Evolutionary conservation across 202 grass and related monocot genomes (phyloP), one percentile per base, ranked within the genome.

Genomic region (Dendrocalamus latiflorus): DNA sequence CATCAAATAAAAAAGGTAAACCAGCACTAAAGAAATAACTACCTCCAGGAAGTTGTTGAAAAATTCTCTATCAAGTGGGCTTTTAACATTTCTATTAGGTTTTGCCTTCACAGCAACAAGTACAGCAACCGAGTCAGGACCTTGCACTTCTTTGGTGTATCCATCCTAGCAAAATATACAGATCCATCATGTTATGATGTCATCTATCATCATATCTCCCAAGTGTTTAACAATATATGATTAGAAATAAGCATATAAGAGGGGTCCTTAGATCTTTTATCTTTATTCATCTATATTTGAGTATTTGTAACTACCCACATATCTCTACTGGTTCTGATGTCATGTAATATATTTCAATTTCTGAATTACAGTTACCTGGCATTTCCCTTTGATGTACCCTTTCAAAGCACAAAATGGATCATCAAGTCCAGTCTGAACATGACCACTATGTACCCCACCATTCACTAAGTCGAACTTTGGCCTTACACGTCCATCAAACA

Each of bases 141-240:
- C 88, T 45, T 70, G 67, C 45, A 89, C 72, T 87, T 96, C 93
- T 72, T 89, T 96, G 11, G 90, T 96, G 69, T 93, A 93, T 89
- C 93, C 93, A 89, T 96, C 90, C 93, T 96, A 67, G 53, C 28
- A 66, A 86, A 69, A 77, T 70, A 86, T 56, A 36, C 12, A 26
- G 73, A 4, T 2, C 11, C 48, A 44, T 68, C 72, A 84, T 75
- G 37, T 76, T 47, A 68, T 16, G 4, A 14, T 53, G 6, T n/a
- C 50, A 45, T 59, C 37, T 57, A 75, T 28, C 21, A 65, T 53
- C 33, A 83, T 74, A 47, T 44, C 4, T 22, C 56, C 57, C 58
- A 82, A 41, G 30, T 38, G 30, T 66, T 25, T 3, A 64, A 78
- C 18, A 1, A 65, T 34, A 56, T 6, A 83, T 75, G 16, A 66